phyloP scores from a whole-genome alignment of 345 rosid genomes.

The Heritiera littoralis region DNA sequence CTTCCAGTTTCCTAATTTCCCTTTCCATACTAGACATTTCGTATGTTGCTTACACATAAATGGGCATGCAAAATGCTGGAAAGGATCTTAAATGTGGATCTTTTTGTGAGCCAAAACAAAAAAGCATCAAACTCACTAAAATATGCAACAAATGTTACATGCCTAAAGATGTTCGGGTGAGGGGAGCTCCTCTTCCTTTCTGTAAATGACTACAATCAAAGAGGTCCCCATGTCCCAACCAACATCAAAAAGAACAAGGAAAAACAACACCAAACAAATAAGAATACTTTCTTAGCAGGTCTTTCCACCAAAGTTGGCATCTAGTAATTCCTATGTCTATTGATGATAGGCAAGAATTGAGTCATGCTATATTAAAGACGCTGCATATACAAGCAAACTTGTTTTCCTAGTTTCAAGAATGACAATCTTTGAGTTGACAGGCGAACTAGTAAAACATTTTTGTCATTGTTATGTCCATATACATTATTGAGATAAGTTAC shows the following conservation, averaged over 20 bases:
- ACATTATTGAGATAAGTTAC: background rate
- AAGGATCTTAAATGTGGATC: background rate
- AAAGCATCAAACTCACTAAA: background rate
- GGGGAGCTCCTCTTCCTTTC: background rate
- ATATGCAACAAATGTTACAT: background rate
- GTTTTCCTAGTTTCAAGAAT: conserved; percentile 4
- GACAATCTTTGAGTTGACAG: background rate
- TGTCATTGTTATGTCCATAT: too few relatives aligned
- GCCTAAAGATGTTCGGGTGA: background rate
- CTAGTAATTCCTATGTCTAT: conserved; percentile 5
- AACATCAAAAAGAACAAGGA: background rate
- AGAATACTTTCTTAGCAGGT: background rate
- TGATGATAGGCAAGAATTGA: background rate
- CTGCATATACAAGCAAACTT: background rate
- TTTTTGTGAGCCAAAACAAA: background rate
- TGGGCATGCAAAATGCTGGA: background rate
- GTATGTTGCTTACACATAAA: background rate
- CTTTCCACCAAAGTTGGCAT: conserved; percentile 8
- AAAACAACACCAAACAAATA: background rate
- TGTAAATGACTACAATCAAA: background rate
- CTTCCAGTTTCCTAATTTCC: background rate
- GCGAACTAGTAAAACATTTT: background rate
- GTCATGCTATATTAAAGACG: background rate
- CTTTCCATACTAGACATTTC: background rate
- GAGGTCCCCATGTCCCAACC: background rate